Evolutionary conservation across 164 flowering plant species (phyloP), one percentile per base, ranked within the genome.

Genomic region (Warburgia ugandensis): DNA sequence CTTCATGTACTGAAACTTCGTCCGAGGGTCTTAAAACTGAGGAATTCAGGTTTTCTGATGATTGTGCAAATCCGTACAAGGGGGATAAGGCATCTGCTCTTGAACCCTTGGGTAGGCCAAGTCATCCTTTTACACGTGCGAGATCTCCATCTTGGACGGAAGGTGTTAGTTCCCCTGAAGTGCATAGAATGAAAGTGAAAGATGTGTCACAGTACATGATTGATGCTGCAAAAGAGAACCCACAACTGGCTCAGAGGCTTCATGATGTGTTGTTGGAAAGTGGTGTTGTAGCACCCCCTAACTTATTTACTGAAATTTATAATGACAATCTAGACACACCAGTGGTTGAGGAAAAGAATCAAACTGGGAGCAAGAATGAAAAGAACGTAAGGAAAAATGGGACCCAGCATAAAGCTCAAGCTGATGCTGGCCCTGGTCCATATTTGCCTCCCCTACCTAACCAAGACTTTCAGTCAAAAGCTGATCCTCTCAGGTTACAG

Each of bases 71-170:
- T 23, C 31, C 11, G 50, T 70, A 75, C 9, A 50, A 50, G 12
- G 29, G 48, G 6, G 21, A 21, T 41, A 53, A 42, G 46, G 45
- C n/a, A 42, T 40, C 65, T 70, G 42, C 19, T 16, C 22, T 5
- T 8, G 55, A 33, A 26, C 1, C 17, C n/a, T 36, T 56, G 20
- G 9, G 40, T 37, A 67, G 73, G 58, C 64, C 73, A 28, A 68
- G 12, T 55, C 56, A 72, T 63, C 70, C 86, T 58, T 54, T 59
- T 44, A 13, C 58, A 29, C 98, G 78, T 73, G 84, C 77, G 11
- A 73, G 96, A 71, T 91, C 95, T 58, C 96, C 96, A 57, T 85
- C 98, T 23, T 91, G 96, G 96, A 91, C 92, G 17, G 96, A 87
- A 80, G 96, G 98, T 35, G 76, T 83, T 21, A 85, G 88, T 64